Percentiles rank a stretch among this genome's conserved stretches.
phyloP scores from a whole-genome alignment of 306 rosid genomes.

The Inga leiocalycina region DNA sequence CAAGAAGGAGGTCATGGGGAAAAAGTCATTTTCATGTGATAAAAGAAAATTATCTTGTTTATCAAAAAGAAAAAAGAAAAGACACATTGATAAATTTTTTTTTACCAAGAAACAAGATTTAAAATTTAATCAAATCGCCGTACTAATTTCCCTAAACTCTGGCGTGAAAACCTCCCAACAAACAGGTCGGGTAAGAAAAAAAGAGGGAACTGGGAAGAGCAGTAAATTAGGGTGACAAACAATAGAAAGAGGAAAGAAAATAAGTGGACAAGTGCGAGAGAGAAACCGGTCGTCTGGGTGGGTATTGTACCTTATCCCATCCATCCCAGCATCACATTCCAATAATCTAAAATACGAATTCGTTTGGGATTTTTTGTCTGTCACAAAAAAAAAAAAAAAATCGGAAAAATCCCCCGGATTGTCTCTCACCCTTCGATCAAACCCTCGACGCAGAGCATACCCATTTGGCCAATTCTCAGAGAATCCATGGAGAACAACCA shows the following conservation, averaged over 20 bases:
- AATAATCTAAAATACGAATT: background rate
- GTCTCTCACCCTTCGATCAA: slow-evolving; percentile 32
- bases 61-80: too few relatives aligned
- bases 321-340: background rate
- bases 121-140: too few relatives aligned
- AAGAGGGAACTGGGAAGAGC: background rate
- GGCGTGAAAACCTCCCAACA: too few relatives aligned
- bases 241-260: background rate
- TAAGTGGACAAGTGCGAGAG: background rate
- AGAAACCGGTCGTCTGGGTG: background rate
- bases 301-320: background rate
- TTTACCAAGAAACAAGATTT: too few relatives aligned
- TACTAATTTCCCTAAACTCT: too few relatives aligned
- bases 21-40: background rate
- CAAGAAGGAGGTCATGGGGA: background rate
- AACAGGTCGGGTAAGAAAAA: background rate
- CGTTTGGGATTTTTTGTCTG: background rate
- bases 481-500: slow-evolving; percentile 43
- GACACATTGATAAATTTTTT: too few relatives aligned
- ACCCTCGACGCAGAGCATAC: slow-evolving; percentile 5
- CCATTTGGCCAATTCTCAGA: slow-evolving; percentile 14
- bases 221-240: background rate
- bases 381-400: background rate
- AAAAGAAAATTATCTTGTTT: too few relatives aligned
- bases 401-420: background rate